Evolutionary conservation across 1,284 basidiomycete species (phyloP).

Genomic region (Pterulicium gracile): DNA sequence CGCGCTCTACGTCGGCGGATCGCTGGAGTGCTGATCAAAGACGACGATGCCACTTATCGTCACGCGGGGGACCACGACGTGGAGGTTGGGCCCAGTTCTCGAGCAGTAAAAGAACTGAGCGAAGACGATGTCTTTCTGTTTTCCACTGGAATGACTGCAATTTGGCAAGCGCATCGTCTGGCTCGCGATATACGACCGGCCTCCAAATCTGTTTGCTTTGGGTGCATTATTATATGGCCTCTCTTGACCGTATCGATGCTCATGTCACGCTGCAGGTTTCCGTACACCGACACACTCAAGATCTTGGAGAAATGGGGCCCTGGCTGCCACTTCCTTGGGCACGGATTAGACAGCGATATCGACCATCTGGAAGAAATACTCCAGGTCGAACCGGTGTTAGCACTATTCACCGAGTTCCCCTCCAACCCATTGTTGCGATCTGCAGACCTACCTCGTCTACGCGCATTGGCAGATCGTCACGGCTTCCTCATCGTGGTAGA

Average conservation of each 20-base stretch:
- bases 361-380: slow-evolving; percentile 63
- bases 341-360: slow-evolving; percentile 71
- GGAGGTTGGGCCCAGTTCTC: slow-evolving; percentile 43
- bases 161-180: slow-evolving; percentile 83
- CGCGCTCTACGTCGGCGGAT: slow-evolving; percentile 80
- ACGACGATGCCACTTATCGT: slow-evolving; percentile 25
- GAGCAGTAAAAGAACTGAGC: slow-evolving; percentile 51
- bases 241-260: slow-evolving; percentile 1
- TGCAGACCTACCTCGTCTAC: slow-evolving; percentile 70
- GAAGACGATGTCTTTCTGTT: slow-evolving; percentile 87
- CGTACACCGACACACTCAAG: slow-evolving; percentile 97
- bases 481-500: slow-evolving; percentile 88
- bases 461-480: slow-evolving; percentile 79
- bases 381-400: slow-evolving; percentile 34
- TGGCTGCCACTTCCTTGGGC: slow-evolving; percentile 85
- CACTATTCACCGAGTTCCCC: slow-evolving; percentile 84
- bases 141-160: slow-evolving; percentile 86
- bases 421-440: slow-evolving; percentile 90
- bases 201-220: slow-evolving; percentile 89
- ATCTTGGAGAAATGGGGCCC: slow-evolving; percentile 96
- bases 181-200: slow-evolving; percentile 38
- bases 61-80: slow-evolving; percentile 36
- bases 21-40: slow-evolving; percentile 74
- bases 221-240: slow-evolving; percentile 38
- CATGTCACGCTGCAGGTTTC: slow-evolving; percentile 57